Evolutionary conservation across 352 stramenopile species (phyloP).

Genomic region (Phytophthora pini): DNA sequence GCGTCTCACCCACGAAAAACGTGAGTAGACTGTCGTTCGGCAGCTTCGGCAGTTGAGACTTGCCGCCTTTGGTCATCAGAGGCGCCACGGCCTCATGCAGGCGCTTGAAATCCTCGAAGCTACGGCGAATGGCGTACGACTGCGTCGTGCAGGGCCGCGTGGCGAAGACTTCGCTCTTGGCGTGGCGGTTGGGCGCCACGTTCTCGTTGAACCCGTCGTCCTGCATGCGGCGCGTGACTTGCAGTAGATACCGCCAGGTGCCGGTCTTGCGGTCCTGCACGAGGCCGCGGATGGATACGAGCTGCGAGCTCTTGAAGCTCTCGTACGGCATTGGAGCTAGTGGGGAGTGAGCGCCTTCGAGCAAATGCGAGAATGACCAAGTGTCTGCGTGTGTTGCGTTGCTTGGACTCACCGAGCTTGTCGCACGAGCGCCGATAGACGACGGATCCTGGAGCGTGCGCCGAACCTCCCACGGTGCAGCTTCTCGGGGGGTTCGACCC

Average conservation of each 20-base stretch:
- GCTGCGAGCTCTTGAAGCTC: conserved; percentile 74
- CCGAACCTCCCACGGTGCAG: conserved; percentile 32
- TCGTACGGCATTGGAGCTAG: conserved; percentile 67
- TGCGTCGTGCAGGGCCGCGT: conserved; percentile 49
- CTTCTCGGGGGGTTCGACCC: conserved; percentile 10
- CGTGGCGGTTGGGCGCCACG: background rate
- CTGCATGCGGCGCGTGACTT: conserved; percentile 60
- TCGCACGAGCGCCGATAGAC: conserved; percentile 23
- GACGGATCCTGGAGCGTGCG: conserved; percentile 29
- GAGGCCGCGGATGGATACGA: conserved; percentile 73
- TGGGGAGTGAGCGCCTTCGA: conserved; percentile 1
- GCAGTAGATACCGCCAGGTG: conserved; percentile 75
- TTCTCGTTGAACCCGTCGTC: conserved; percentile 19
- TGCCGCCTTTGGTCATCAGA: conserved; percentile 67
- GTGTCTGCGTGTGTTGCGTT: background rate
- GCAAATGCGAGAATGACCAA: conserved; percentile 36
- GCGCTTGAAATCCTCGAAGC: conserved; percentile 82
- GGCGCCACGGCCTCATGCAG: conserved; percentile 61
- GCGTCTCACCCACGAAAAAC: conserved; percentile 73
- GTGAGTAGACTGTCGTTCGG: conserved; percentile 80
- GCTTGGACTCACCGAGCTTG: conserved; percentile 5
- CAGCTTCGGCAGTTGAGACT: conserved; percentile 42
- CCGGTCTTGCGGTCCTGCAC: conserved; percentile 67
- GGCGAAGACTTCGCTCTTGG: conserved; percentile 19
- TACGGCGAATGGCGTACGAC: conserved; percentile 66